phyloP scores from a whole-genome alignment of 306 rosid species.

The Prunus armeniaca region DNA sequence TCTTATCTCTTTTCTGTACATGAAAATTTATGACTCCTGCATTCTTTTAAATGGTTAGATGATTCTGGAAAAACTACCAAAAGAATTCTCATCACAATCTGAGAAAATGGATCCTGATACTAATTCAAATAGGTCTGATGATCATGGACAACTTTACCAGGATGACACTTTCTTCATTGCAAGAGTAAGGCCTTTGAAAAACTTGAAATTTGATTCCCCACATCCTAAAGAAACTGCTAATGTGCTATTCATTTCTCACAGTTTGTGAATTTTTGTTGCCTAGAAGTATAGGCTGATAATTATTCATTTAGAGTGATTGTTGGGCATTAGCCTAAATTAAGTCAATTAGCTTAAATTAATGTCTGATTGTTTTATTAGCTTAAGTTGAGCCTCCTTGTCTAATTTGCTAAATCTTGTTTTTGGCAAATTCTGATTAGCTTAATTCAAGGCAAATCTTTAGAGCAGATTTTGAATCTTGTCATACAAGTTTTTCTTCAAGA shows the following conservation, averaged over 20 bases:
- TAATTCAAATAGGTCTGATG: conserved; percentile 38
- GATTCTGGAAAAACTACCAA: conserved; percentile 49
- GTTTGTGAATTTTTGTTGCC: not conserved
- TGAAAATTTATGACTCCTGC: conserved; percentile 17
- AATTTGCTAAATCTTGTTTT: too few relatives aligned
- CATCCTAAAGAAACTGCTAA: not conserved
- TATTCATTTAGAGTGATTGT: not conserved
- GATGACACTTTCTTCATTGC: conserved; percentile 55
- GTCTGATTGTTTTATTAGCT: too few relatives aligned
- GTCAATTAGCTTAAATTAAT: too few relatives aligned
- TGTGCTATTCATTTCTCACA: not conserved
- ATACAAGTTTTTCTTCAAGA: too few relatives aligned
- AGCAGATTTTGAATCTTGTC: too few relatives aligned
- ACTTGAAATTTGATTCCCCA: not conserved
- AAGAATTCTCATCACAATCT: conserved; percentile 42
- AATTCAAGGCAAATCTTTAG: too few relatives aligned
- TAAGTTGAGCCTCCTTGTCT: too few relatives aligned
- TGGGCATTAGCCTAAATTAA: too few relatives aligned
- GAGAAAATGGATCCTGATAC: conserved; percentile 28
- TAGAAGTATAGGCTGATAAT: not conserved
- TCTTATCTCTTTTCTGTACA: conserved; percentile 9
- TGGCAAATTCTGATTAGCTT: too few relatives aligned
- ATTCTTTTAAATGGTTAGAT: conserved; percentile 39
- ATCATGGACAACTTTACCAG: conserved; percentile 31
- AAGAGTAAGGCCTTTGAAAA: conserved; percentile 47